Base-by-base conservation (phyloP, 2,329 filamentous ascomycete species). In the Lachnellula hyalina region DNA sequence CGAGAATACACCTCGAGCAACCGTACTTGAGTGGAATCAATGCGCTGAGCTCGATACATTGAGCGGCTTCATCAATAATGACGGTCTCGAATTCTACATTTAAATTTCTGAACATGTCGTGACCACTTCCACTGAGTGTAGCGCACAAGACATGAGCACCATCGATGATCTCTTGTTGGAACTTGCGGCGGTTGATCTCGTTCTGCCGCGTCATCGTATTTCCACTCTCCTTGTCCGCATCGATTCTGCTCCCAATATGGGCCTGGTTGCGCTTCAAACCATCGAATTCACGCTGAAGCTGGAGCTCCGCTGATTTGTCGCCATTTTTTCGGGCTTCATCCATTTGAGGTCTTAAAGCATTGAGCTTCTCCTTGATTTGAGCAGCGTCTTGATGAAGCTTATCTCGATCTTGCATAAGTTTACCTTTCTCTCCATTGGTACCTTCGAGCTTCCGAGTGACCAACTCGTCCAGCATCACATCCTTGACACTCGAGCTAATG, bases 21-120 rank as follows among this genome's bases (percentile, higher is more conserved):
- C 94, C 93, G 67, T 99, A 99, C 72, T 99, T 99, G 54, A 99
- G 81, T 2, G 94, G 94, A 63, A 99, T 99, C 47, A 99, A 79
- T 12, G 94, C 94, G 67, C 91, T 96, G 68, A 99, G 81, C 74
- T 99, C 94, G 58, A 99, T 95, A 71, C 93, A 99, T 77, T 99
- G 94, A 15, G 94, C 94, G 3, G 94, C 94, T 74, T 99, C 94
- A 66, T 99, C 94, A 60, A 99, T 96, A 63, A 99, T 89, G 61
- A 99, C 94, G 0, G 94, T 97, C 73, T 99, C 94, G 63, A 99
- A 99, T 71, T 99, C 94, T 50, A 99, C 90, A 65, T 89, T 92
- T 53, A 99, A 75, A 64, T 87, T 88, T 72, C 93, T 90, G 75
- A 99, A 96, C 85, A 97, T 96, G 63, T 99, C 94, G 67, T 99